Conservation (phyloP, 1,284 basidiomycete species). For the Cutaneotrichosporon mucoides region DNA sequence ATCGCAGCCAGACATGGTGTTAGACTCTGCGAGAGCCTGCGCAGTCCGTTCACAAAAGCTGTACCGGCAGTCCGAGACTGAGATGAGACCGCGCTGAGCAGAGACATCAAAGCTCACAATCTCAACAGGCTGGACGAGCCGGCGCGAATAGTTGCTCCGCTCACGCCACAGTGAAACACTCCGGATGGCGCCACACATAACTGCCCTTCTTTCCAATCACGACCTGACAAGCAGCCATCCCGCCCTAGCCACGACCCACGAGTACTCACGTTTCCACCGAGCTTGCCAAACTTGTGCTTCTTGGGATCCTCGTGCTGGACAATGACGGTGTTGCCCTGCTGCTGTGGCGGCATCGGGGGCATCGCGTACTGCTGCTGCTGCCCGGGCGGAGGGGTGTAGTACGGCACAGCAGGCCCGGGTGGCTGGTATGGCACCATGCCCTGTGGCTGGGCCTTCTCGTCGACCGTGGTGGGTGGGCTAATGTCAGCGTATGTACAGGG, state of each 20-base stretch:
- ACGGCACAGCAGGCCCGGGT: not conserved
- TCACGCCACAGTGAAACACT: too few relatives aligned
- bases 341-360: constrained; percentile 11
- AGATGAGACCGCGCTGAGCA: too few relatives aligned
- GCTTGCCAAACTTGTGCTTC: constrained; percentile 37
- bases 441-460: constrained; percentile 1
- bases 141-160: too few relatives aligned
- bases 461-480: not conserved
- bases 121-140: too few relatives aligned
- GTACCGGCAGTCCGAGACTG: too few relatives aligned
- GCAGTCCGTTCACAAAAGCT: too few relatives aligned
- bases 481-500: not conserved
- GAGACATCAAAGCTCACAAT: too few relatives aligned
- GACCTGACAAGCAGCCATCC: not conserved
- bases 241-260: not conserved
- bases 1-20: too few relatives aligned
- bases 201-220: too few relatives aligned
- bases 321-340: constrained; percentile 19
- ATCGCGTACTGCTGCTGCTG: not conserved
- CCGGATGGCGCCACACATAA: too few relatives aligned
- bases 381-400: constrained; percentile 16
- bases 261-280: constrained; percentile 33
- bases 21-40: too few relatives aligned
- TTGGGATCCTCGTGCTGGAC: constrained; percentile 26
- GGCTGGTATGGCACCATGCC: constrained; percentile 3